A percentile compares a stretch with the other conserved stretches of the same genome.
Evolutionary conservation across 805 yeast species (phyloP).

Genomic region (Starmerella etchellsii): DNA sequence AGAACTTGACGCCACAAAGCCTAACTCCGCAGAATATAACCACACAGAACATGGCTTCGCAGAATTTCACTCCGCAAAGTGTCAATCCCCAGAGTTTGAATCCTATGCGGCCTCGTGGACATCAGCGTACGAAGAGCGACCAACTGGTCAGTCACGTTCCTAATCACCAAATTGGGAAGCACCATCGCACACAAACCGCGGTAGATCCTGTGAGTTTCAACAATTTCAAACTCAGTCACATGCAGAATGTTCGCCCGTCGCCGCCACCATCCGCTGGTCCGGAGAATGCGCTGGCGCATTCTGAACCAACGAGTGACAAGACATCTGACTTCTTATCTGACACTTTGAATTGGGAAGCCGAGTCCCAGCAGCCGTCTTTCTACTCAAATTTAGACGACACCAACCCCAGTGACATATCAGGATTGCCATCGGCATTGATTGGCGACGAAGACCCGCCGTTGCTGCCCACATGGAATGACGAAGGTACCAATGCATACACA

Average conservation of each 20-base stretch:
- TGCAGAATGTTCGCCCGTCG: no score
- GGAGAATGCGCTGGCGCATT: no score
- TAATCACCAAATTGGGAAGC: neutral
- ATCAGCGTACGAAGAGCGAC: neutral
- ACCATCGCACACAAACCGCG: neutral
- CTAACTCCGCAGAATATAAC: no score
- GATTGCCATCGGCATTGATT: constrained; percentile 7
- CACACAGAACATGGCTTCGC: no score
- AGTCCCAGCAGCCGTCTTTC: constrained; percentile 13
- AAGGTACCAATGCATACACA: neutral
- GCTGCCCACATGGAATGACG: constrained; percentile 4
- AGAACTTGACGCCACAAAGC: no score
- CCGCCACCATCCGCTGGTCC: no score
- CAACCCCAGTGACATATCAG: constrained; percentile 1
- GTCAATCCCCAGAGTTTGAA: no score
- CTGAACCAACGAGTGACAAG: no score
- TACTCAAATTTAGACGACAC: constrained; percentile 4
- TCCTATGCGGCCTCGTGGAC: no score
- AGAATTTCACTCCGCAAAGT: no score
- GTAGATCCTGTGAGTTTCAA: neutral
- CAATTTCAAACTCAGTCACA: neutral
- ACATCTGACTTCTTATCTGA: no score
- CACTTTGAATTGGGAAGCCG: no score
- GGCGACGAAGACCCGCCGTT: constrained; percentile 11
- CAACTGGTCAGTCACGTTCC: neutral